Evolutionary conservation across 2,329 filamentous ascomycete genomes (phyloP).

Genomic region (Septoria linicola): DNA sequence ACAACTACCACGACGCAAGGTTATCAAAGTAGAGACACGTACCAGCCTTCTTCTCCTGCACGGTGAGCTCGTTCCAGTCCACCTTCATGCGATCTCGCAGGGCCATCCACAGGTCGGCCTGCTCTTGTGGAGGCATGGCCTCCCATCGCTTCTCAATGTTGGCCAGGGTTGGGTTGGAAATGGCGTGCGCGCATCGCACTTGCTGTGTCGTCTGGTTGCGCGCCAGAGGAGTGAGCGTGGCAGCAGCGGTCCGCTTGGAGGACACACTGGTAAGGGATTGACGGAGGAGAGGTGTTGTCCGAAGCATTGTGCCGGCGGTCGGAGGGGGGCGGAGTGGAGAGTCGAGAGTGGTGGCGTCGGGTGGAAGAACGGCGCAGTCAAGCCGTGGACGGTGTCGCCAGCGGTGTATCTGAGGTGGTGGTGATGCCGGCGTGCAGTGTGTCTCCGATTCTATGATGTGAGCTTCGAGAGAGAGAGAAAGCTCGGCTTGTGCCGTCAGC

Average conservation of each 20-base stretch:
- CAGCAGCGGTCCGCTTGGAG: conserved; percentile 23
- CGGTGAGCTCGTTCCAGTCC: conserved; percentile 90
- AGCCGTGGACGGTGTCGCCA: background rate
- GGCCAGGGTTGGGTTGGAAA: conserved; percentile 95
- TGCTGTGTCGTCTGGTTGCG: conserved; percentile 36
- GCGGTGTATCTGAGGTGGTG: background rate
- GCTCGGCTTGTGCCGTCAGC: too few relatives aligned
- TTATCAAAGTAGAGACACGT: conserved; percentile 19
- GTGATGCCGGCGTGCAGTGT: too few relatives aligned
- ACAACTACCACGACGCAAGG: background rate
- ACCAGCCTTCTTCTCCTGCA: conserved; percentile 98
- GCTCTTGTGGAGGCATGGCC: conserved; percentile 94
- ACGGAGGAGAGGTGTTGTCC: conserved; percentile 27
- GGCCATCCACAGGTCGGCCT: conserved; percentile 98
- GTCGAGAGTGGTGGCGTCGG: conserved; percentile 1
- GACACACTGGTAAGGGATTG: conserved; percentile 26
- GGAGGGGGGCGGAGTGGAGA: conserved; percentile 16
- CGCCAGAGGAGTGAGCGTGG: conserved; percentile 24
- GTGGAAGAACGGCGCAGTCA: conserved; percentile 1
- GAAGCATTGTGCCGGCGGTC: conserved; percentile 25
- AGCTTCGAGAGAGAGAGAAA: too few relatives aligned
- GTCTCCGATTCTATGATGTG: too few relatives aligned
- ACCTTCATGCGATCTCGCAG: conserved; percentile 98
- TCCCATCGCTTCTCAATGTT: conserved; percentile 99
- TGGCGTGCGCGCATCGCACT: conserved; percentile 75